A percentile compares a stretch with the other conserved stretches of the same genome.
phyloP scores from a whole-genome alignment of 2,329 filamentous ascomycete genomes.

The Cyphellophora europaea region DNA sequence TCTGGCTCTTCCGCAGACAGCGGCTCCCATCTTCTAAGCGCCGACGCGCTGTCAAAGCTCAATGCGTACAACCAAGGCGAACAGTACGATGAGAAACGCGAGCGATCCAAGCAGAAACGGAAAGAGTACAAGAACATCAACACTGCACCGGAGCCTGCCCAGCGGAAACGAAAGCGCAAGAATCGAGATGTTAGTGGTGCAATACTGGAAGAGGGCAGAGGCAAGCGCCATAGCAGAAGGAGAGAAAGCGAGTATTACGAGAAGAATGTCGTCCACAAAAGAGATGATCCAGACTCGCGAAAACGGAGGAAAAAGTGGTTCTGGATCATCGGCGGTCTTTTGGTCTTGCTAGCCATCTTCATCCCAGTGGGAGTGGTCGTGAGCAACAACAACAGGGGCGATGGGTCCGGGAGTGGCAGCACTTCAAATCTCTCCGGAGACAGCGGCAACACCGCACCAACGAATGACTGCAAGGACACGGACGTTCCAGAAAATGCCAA shows the following conservation, averaged over 20 bases:
- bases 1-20: conserved; percentile 33
- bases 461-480: conserved; percentile 40
- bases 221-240: conserved; percentile 33
- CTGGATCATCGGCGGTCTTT: conserved; percentile 47
- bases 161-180: conserved; percentile 28
- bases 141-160: conserved; percentile 23
- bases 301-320: conserved; percentile 32
- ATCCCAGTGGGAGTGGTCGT: conserved; percentile 59
- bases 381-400: conserved; percentile 48
- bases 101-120: conserved; percentile 28
- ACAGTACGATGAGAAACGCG: conserved; percentile 34
- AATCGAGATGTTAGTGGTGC: conserved; percentile 61
- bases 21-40: conserved; percentile 33
- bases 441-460: conserved; percentile 28
- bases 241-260: conserved; percentile 25
- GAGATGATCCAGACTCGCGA: conserved; percentile 20
- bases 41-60: conserved; percentile 55
- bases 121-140: conserved; percentile 22
- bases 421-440: background rate
- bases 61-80: conserved; percentile 53
- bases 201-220: conserved; percentile 56
- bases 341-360: conserved; percentile 53
- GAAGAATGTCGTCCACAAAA: conserved; percentile 13
- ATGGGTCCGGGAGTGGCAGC: conserved; percentile 2
- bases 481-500: conserved; percentile 57